Percentiles rank a stretch among this genome's conserved stretches.
Conservation (phyloP, 2,329 filamentous ascomycete genomes). For the Xylaria digitata region DNA sequence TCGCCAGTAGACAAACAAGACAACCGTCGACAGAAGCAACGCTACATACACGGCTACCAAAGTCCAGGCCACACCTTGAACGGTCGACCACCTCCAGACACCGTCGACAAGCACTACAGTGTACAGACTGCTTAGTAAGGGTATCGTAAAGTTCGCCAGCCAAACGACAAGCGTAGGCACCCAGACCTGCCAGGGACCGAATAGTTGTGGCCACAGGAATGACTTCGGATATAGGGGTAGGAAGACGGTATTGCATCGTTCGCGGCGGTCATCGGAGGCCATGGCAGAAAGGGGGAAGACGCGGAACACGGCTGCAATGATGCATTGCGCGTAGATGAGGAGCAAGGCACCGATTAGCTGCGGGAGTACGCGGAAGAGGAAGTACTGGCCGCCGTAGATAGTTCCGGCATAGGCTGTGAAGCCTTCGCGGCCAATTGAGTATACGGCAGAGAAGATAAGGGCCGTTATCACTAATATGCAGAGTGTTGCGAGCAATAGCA, state of each 20-base stretch:
- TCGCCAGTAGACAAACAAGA: constrained; percentile 73
- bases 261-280: constrained; percentile 69
- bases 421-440: constrained; percentile 71
- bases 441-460: constrained; percentile 78
- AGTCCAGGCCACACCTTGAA: constrained; percentile 82
- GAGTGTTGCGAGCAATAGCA: constrained; percentile 69
- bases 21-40: constrained; percentile 66
- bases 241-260: constrained; percentile 74
- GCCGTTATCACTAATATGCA: constrained; percentile 77
- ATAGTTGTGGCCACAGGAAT: constrained; percentile 70
- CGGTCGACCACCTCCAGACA: constrained; percentile 81
- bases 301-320: constrained; percentile 79
- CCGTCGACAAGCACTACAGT: constrained; percentile 68
- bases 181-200: constrained; percentile 74
- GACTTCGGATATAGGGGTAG: constrained; percentile 75
- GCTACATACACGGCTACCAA: constrained; percentile 79
- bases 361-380: constrained; percentile 86
- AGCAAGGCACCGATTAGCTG: constrained; percentile 78
- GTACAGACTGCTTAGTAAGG: constrained; percentile 82
- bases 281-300: constrained; percentile 83
- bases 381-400: constrained; percentile 80
- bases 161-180: constrained; percentile 76
- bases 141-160: constrained; percentile 82
- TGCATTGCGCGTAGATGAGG: constrained; percentile 79
- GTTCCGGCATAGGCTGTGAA: constrained; percentile 73